Percentiles rank a stretch among this genome's conserved stretches.
phyloP scores from a whole-genome alignment of 805 yeast species.

The Metschnikowia cerradonensis region DNA sequence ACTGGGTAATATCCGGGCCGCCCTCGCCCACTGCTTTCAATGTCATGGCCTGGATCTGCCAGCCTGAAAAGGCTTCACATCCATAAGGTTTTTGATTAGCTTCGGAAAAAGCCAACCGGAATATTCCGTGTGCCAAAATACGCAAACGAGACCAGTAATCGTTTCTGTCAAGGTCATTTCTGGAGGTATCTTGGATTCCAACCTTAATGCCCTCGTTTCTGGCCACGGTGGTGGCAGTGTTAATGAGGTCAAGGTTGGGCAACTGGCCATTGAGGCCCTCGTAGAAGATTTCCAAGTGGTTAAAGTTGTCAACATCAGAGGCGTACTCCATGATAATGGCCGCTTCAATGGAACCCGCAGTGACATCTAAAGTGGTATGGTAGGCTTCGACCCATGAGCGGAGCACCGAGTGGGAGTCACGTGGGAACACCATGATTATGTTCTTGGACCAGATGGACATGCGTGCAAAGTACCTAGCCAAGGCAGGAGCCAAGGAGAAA shows the following conservation, averaged over 20 bases:
- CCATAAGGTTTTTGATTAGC: slow-evolving; percentile 56
- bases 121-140: slow-evolving; percentile 62
- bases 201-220: slow-evolving; percentile 73
- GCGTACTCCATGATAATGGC: slow-evolving; percentile 84
- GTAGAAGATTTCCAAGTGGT: slow-evolving; percentile 68
- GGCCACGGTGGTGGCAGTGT: slow-evolving; percentile 69
- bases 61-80: slow-evolving; percentile 89
- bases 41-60: slow-evolving; percentile 91
- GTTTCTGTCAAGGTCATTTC: slow-evolving; percentile 41
- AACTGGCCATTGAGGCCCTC: slow-evolving; percentile 93
- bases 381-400: slow-evolving; percentile 93
- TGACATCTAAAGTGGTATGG: slow-evolving; percentile 75
- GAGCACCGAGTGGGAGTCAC: slow-evolving; percentile 62
- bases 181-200: slow-evolving; percentile 58
- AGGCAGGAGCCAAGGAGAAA: slow-evolving; percentile 61
- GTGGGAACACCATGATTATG: slow-evolving; percentile 79
- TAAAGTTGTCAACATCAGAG: slow-evolving; percentile 60
- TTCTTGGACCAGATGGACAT: slow-evolving; percentile 97
- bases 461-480: slow-evolving; percentile 75
- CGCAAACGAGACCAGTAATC: slow-evolving; percentile 54
- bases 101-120: slow-evolving; percentile 69
- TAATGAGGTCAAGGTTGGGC: slow-evolving; percentile 88
- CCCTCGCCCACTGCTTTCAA: slow-evolving; percentile 61
- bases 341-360: slow-evolving; percentile 92
- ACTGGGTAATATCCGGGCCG: slow-evolving; percentile 74